Conservation (phyloP, 306 rosid species). For the Adenanthera pavonina region DNA sequence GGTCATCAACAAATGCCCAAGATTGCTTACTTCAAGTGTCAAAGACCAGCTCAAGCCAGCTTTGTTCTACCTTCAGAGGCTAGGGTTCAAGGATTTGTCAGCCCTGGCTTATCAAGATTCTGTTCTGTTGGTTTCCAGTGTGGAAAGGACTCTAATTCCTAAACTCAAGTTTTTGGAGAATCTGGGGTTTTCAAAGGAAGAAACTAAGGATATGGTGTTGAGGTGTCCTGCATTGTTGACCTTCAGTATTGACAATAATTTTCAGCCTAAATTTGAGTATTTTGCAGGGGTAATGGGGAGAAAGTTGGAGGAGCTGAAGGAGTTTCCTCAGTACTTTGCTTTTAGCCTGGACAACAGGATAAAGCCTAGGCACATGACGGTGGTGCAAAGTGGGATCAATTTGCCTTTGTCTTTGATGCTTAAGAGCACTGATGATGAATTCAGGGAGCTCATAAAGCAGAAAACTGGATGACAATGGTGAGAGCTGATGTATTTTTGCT, state of each 20-base stretch:
- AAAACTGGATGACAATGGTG: constrained; percentile 31
- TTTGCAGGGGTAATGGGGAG: constrained; percentile 64
- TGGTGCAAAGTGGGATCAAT: constrained; percentile 53
- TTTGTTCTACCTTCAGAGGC: constrained; percentile 68
- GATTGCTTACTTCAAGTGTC: constrained; percentile 79
- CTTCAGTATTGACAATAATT: constrained; percentile 85
- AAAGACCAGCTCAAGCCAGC: constrained; percentile 82
- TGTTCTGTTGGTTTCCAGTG: constrained; percentile 77
- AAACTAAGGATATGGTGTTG: constrained; percentile 65
- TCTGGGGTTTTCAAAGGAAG: constrained; percentile 64
- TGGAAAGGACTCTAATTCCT: constrained; percentile 78
- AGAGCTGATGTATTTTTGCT: background rate
- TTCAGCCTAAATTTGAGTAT: constrained; percentile 75
- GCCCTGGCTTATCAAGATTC: constrained; percentile 74
- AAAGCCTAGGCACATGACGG: constrained; percentile 75
- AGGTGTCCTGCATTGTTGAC: constrained; percentile 83
- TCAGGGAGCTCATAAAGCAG: constrained; percentile 51
- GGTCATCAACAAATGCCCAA: constrained; percentile 79
- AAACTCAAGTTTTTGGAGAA: constrained; percentile 63
- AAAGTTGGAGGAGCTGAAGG: constrained; percentile 68
- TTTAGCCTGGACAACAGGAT: constrained; percentile 95
- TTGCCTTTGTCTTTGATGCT: constrained; percentile 77
- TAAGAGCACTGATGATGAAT: constrained; percentile 79
- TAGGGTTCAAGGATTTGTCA: constrained; percentile 69
- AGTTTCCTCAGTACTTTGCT: constrained; percentile 86